Conservation (phyloP, 2,329 filamentous ascomycete species). For the Zopfia rhizophila region DNA sequence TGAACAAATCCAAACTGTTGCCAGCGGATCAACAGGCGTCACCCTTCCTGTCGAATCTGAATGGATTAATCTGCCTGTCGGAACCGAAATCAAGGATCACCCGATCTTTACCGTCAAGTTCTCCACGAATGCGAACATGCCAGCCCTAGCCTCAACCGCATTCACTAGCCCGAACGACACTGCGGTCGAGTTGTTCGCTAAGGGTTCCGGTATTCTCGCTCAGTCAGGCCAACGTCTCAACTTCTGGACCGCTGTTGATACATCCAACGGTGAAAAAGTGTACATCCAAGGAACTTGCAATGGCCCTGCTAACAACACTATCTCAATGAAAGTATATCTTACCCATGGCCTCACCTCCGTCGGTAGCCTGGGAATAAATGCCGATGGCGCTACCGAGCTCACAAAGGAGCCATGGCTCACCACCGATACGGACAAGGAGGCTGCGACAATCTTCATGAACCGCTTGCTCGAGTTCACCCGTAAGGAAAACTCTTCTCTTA, state of each 20-base stretch:
- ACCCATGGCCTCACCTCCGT: slow-evolving; percentile 70
- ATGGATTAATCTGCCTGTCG: slow-evolving; percentile 63
- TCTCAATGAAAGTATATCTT: slow-evolving; percentile 63
- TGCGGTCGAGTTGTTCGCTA: slow-evolving; percentile 44
- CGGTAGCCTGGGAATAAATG: slow-evolving; percentile 62
- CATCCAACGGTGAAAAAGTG: slow-evolving; percentile 51
- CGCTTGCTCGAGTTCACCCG: slow-evolving; percentile 53
- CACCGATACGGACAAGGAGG: slow-evolving; percentile 55
- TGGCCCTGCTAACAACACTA: slow-evolving; percentile 46
- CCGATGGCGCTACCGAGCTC: slow-evolving; percentile 53
- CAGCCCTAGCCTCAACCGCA: slow-evolving; percentile 30
- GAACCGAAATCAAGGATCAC: slow-evolving; percentile 55
- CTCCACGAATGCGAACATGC: slow-evolving; percentile 33
- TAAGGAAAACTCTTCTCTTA: slow-evolving; percentile 39
- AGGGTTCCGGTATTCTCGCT: slow-evolving; percentile 54
- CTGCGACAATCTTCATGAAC: slow-evolving; percentile 58
- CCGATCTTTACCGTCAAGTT: slow-evolving; percentile 49
- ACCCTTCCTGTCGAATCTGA: slow-evolving; percentile 54
- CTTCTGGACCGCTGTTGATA: slow-evolving; percentile 59
- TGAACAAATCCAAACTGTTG: slow-evolving; percentile 58
- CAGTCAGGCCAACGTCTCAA: slow-evolving; percentile 60
- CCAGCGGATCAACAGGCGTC: slow-evolving; percentile 51
- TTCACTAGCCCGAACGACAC: slow-evolving; percentile 43
- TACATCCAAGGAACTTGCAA: slow-evolving; percentile 60
- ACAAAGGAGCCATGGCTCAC: slow-evolving; percentile 63